Base-by-base conservation (phyloP, 2,329 filamentous ascomycete genomes). In the Septoria petroselini region DNA sequence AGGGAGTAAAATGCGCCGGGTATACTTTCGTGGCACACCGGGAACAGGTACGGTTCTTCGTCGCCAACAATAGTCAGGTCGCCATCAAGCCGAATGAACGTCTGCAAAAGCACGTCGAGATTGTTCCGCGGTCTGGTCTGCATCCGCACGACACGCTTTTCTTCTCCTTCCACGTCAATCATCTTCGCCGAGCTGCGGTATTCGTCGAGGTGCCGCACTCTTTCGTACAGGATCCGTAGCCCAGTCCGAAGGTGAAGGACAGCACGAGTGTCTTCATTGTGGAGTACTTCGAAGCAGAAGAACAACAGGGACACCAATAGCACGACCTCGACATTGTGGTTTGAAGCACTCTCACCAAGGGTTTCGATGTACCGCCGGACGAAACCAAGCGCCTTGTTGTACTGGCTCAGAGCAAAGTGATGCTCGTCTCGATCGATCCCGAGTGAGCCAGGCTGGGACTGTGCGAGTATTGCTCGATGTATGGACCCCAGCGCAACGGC, bases 281-380 rank as follows among this genome's bases (percentile, higher is more conserved):
- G 43, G 8, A 53, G 33, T 6, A 52, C 50, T 38, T 57, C 50
- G 41, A 53, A 57, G 50, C 54, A 57, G 44, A 57, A 57, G 43
- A 57, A 57, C 6, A 57, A 29, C 14, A 57, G 27, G 1, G 47
- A 53, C n/a, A 53, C 48, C 34, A 57, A 30, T 3, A 57, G 39
- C 18, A 57, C 54, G 21, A 57, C 50, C 14, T 53, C 54, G 4
- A 57, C 48, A 41, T 52, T 44, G 12, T 23, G 39, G 15, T 53
- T 52, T 14, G 46, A 27, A 31, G 39, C 48, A 18, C 14, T 29
- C n/a, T 45, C 38, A 29, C 39, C 37, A 8, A 56, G 31, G 0
- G 25, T 39, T 40, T 49, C 48, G 30, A 57, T 57, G 31, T 57
- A 53, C 3, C 30, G 33, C 18, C 54, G 39, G 3, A 57, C 34